Percentiles rank a stretch among this genome's conserved stretches.
These are phyloP conservation scores for Ustilago nuda DNA, from an alignment of 1,284 basidiomycete species.

Conservation along the genomic window DNA sequence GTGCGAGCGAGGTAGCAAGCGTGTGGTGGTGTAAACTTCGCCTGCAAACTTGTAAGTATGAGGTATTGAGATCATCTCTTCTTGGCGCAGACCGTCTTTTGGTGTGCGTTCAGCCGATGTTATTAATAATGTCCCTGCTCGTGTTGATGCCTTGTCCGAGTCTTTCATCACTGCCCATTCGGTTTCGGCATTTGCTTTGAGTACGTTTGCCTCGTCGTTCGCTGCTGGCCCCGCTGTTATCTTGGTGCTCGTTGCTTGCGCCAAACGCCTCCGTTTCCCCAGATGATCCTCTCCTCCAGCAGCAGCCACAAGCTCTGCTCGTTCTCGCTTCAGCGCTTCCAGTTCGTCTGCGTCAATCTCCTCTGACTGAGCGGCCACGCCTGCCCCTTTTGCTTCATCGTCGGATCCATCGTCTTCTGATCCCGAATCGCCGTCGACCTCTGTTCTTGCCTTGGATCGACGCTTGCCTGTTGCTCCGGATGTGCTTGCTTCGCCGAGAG, in stretches of 20 bases:
- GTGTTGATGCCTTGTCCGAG: background rate
- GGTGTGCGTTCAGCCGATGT: background rate
- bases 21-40: constrained; percentile 29
- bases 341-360: constrained; percentile 42
- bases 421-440: background rate
- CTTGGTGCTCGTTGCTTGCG: background rate
- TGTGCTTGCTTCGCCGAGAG: background rate
- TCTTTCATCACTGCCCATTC: constrained; percentile 42
- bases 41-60: constrained; percentile 57
- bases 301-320: constrained; percentile 27
- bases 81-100: constrained; percentile 2
- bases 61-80: constrained; percentile 47
- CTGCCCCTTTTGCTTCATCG: background rate
- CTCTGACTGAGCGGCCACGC: background rate
- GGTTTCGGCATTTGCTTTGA: constrained; percentile 19
- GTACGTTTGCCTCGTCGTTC: constrained; percentile 5
- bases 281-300: constrained; percentile 40
- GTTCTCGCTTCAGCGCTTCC: constrained; percentile 36
- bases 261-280: constrained; percentile 35
- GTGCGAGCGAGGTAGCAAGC: constrained; percentile 48
- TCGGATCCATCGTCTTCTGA: constrained; percentile 17
- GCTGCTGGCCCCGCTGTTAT: background rate
- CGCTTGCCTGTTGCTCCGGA: background rate
- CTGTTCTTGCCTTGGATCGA: background rate
- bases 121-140: background rate